Percentiles rank a stretch among this genome's conserved stretches.
These are phyloP conservation scores for Vigna trinervia DNA, from an alignment of 306 rosid genomes.

Conservation along the genomic window DNA sequence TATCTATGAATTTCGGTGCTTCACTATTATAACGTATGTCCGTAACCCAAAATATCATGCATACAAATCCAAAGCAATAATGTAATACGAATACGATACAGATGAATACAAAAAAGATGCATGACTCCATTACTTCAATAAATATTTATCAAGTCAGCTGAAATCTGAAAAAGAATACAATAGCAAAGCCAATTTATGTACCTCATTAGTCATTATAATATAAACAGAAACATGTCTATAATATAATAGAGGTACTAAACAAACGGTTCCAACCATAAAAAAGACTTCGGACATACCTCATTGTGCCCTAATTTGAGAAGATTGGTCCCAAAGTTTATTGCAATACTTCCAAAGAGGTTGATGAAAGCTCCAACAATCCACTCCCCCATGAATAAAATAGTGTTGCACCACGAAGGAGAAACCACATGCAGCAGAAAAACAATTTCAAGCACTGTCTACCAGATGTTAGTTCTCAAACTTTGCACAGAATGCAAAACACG, in stretches of 20 bases:
- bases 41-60: constrained; percentile 29
- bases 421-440: constrained; percentile 59
- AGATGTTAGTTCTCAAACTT: constrained; percentile 36
- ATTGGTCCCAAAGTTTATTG: constrained; percentile 95
- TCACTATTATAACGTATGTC: not conserved
- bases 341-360: constrained; percentile 95
- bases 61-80: constrained; percentile 24
- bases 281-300: constrained; percentile 59
- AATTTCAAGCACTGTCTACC: constrained; percentile 22
- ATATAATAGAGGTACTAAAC: not conserved
- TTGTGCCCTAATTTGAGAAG: constrained; percentile 96
- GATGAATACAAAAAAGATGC: not conserved
- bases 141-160: constrained; percentile 12
- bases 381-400: constrained; percentile 82
- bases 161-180: not conserved
- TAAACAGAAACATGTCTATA: not conserved
- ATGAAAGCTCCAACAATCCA: constrained; percentile 98
- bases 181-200: constrained; percentile 18
- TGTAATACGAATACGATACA: constrained; percentile 17
- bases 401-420: constrained; percentile 48
- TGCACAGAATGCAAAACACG: constrained; percentile 1
- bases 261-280: not conserved
- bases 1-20: constrained; percentile 16
- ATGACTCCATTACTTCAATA: not conserved
- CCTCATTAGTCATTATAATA: constrained; percentile 13